Evolutionary conservation across 2,329 filamentous ascomycete species (phyloP), one percentile per base, ranked within the genome.

Genomic region (Chrysoporthe cubensis): DNA sequence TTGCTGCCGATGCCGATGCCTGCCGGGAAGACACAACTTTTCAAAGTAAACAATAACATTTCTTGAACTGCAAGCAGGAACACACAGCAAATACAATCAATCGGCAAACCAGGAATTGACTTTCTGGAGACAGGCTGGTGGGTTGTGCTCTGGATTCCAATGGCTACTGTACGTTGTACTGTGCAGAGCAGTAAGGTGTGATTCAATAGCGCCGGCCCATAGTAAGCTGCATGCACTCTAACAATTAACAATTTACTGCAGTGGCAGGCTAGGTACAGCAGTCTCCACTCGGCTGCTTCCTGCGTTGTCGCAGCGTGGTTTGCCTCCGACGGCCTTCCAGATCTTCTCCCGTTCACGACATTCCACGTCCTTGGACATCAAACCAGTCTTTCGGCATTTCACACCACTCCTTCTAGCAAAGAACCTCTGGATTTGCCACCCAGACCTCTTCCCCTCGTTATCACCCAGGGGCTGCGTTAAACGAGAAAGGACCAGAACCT

Each of bases 201-300:
- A 26, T 52, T 57, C 32, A 7, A 5, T 34, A 54, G 21, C 14
- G 13, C n/a, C 1, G 21, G 26, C 26, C 26, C 26, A 26, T 26
- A 26, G 18, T 57, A 37, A 57, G 54, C 54, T 57, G 54, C 34
- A 57, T 37, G 54, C 54, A 40, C 54, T 57, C 16, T 57, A 57
- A 40, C 14, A 34, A n/a, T 40, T 40, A 57, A 40, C 14, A 34
- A n/a, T 40, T 40, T 14, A 16, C 32, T 32, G 14, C 7, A 40
- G 5, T 9, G 37, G 37, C 50, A 54, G 50, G 50, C 6, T 21
- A 26, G 26, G 26, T 26, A 26, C 26, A 26, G 26, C 26, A 26
- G 26, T 26, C 26, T 50, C 16, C 50, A 54, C 26, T 34, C 48
- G 48, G n/a, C 26, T 52, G 48, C 48, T 32, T 14, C 50, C 32